Evolutionary conservation across 495 filamentous ascomycete species (phyloP).

Genomic region (Pyrenula aspistea): DNA sequence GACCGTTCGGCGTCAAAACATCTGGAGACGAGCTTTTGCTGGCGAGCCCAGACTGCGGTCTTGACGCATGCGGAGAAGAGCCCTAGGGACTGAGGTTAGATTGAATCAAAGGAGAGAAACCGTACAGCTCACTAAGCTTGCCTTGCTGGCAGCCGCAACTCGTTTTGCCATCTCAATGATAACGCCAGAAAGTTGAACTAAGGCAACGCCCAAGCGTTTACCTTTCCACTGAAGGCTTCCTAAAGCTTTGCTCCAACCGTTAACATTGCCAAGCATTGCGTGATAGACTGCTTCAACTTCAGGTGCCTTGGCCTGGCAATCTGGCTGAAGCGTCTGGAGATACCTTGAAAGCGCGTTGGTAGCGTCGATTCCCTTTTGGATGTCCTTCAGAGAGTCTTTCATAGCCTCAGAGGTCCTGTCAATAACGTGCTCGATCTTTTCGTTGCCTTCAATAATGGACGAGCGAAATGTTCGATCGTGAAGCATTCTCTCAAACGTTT

Average conservation of each 20-base stretch:
- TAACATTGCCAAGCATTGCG: slow-evolving; percentile 72
- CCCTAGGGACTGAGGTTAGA: not conserved
- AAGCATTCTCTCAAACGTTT: slow-evolving; percentile 84
- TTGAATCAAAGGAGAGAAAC: not conserved
- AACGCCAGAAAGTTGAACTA: slow-evolving; percentile 53
- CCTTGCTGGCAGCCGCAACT: slow-evolving; percentile 60
- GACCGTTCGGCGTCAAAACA: not conserved
- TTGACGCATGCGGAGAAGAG: not conserved
- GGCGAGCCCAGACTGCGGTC: not conserved
- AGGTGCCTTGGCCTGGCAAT: slow-evolving; percentile 31
- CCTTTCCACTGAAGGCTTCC: slow-evolving; percentile 56
- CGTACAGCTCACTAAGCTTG: slow-evolving; percentile 27
- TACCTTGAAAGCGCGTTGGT: slow-evolving; percentile 69
- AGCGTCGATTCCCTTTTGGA: slow-evolving; percentile 63
- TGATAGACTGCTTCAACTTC: slow-evolving; percentile 53
- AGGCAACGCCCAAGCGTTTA: slow-evolving; percentile 41
- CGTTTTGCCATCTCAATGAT: slow-evolving; percentile 68
- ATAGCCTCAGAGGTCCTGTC: slow-evolving; percentile 62
- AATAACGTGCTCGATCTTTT: slow-evolving; percentile 82
- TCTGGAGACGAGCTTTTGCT: not conserved
- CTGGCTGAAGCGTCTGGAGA: slow-evolving; percentile 46
- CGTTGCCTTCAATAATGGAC: slow-evolving; percentile 75
- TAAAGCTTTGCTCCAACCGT: slow-evolving; percentile 73
- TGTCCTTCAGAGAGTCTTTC: slow-evolving; percentile 63
- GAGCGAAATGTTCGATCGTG: slow-evolving; percentile 69